Conservation (phyloP, 306 rosid species). For the Lithocarpus polystachyus region DNA sequence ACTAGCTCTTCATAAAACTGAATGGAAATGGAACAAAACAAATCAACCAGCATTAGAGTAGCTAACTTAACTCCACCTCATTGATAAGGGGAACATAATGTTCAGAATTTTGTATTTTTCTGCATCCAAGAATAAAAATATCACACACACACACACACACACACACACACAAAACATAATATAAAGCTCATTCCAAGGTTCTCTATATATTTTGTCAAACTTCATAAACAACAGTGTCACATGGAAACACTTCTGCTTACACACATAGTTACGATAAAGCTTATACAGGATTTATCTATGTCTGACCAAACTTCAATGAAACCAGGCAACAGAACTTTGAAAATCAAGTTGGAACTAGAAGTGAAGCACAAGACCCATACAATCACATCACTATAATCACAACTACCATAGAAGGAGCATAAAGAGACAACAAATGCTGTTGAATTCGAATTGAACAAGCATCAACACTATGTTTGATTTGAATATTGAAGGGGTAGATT, state of each 20-base stretch:
- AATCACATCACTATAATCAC: not conserved
- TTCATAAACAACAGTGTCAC: not conserved
- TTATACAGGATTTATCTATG: not conserved
- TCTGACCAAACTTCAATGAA: not conserved
- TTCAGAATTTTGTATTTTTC: not conserved
- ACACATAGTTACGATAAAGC: not conserved
- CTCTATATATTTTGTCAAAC: not conserved
- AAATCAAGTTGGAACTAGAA: not conserved
- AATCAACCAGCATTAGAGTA: not conserved
- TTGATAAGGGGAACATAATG: not conserved
- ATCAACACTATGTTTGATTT: not conserved
- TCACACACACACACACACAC: not conserved
- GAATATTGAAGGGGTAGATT: not conserved
- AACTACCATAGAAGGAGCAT: not conserved
- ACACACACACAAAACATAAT: not conserved
- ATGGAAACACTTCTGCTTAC: not conserved
- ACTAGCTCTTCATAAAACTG: constrained; percentile 82
- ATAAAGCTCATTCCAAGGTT: not conserved
- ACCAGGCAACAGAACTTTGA: not conserved
- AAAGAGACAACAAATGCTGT: not conserved
- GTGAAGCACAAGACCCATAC: not conserved
- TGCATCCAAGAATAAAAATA: not conserved
- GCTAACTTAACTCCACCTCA: not conserved
- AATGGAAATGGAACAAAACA: not conserved
- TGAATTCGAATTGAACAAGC: not conserved